Conservation (phyloP, 2,329 filamentous ascomycete genomes). For the Lizonia empirigonia region DNA sequence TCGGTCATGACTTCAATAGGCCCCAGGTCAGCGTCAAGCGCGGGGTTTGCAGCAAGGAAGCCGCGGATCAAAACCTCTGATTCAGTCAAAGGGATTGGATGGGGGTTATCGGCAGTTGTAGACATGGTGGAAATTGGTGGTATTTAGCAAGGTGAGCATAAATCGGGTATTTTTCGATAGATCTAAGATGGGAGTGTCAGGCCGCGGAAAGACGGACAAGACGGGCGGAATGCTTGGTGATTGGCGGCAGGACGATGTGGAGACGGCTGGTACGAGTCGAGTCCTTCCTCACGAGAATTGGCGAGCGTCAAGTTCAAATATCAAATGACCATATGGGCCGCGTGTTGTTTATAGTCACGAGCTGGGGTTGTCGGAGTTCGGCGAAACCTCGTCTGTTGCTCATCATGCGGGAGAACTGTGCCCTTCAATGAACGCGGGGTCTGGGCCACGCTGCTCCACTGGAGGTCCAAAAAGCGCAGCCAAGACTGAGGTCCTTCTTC, state of each 20-base stretch:
- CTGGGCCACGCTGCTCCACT: constrained; percentile 27
- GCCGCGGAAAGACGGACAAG: constrained; percentile 12
- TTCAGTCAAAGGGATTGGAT: constrained; percentile 37
- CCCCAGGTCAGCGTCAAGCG: constrained; percentile 35
- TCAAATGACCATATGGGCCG: neutral
- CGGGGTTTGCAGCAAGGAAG: constrained; percentile 43
- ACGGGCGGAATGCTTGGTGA: constrained; percentile 3
- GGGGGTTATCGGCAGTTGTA: constrained; percentile 22
- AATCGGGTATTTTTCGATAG: constrained; percentile 13
- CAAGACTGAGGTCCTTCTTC: constrained; percentile 38
- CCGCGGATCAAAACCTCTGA: constrained; percentile 43
- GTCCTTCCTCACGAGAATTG: constrained; percentile 7
- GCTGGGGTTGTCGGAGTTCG: constrained; percentile 37
- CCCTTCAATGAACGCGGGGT: constrained; percentile 26
- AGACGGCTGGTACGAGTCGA: constrained; percentile 11
- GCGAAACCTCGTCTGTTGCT: constrained; percentile 34
- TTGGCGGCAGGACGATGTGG: constrained; percentile 19
- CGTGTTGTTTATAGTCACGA: constrained; percentile 26
- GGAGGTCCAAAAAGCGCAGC: constrained; percentile 23
- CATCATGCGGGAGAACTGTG: constrained; percentile 33
- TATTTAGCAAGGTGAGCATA: constrained; percentile 12
- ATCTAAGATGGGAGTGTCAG: constrained; percentile 9
- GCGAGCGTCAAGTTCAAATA: constrained; percentile 2
- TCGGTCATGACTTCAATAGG: constrained; percentile 47
- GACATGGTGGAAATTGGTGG: constrained; percentile 20